Base-by-base conservation (phyloP, 1,139 yeast genomes). In the Kurtzmaniella natalensis region DNA sequence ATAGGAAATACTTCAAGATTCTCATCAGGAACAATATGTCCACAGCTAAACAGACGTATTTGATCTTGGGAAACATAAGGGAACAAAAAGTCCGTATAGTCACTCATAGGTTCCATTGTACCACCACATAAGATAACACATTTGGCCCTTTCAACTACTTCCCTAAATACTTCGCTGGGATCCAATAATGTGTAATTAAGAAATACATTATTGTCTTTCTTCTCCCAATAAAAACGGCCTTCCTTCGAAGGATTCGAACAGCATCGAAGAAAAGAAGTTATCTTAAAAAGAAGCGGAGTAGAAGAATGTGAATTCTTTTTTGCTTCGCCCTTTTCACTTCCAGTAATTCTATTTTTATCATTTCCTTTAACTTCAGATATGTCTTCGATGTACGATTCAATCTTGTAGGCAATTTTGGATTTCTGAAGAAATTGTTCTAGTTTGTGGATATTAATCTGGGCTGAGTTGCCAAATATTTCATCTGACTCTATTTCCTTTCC, bases 81-180 rank as follows among this genome's bases (percentile, higher is more conserved):
- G 35, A 88, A 78, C 25, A 89, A 59, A 42, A 72, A 75, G 19
- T 76, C 67, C 7, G 70, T 58, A 48, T 81, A 84, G 44, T 89
- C 96, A 11, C 68, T 55, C 38, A 81, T 68, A 0, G 98, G 98
- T 50, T 87, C 94, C 96, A 89, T 88, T 0, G 98, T 89, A 13
- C 98, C 98, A 24, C 98, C 98, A 8, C 96, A 94, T 5, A 89
- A 55, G 3, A 89, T 64, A 0, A 89, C 81, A 52, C 94, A 82
- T 43, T 70, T 72, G 0, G 89, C 72, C 22, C 78, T 72, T 5
- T 76, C 75, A 0, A 86, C 76, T 2, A 89, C 65, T 9, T 78
- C 81, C 39, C 69, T 67, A 51, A 89, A 87, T 2, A 77, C 64
- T 33, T 73, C 76, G 37, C 89, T 78, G 1, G 96, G 95, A 49